Percentiles rank a stretch among this genome's conserved stretches.
phyloP scores from a whole-genome alignment of 116 monocot genomes.

The Trichopus zeylanicus region DNA sequence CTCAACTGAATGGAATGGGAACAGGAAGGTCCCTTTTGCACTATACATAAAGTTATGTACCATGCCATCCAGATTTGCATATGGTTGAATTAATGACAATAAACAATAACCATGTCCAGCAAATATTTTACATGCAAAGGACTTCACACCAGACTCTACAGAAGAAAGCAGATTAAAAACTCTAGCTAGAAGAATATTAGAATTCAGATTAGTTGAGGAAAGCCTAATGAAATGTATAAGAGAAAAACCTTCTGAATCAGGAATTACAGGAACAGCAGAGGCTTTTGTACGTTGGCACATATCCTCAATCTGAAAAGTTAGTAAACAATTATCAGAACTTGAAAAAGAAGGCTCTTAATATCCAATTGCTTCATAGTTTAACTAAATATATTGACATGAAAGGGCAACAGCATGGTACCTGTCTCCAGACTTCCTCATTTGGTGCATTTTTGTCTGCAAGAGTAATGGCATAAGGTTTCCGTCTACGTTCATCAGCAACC shows the following conservation, averaged over 20 bases:
- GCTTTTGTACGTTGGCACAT: slow-evolving; percentile 81
- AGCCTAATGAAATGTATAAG: not conserved
- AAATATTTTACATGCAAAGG: no score
- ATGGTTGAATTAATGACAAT: no score
- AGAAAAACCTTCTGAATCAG: slow-evolving; percentile 77
- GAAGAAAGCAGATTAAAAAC: not conserved
- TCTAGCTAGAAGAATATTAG: not conserved
- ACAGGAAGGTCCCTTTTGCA: no score
- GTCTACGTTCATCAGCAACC: slow-evolving; percentile 76
- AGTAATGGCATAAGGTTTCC: slow-evolving; percentile 71
- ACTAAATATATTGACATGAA: no score
- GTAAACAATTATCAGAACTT: slow-evolving; percentile 3
- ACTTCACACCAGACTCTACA: no score
- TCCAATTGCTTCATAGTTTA: no score
- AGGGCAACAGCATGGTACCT: slow-evolving; percentile 34
- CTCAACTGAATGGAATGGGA: no score
- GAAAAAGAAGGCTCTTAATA: no score
- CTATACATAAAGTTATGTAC: no score
- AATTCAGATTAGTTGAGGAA: not conserved
- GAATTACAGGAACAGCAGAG: slow-evolving; percentile 86
- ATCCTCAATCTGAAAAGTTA: slow-evolving; percentile 65
- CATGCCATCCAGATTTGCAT: no score
- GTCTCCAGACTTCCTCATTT: slow-evolving; percentile 98
- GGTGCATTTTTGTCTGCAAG: slow-evolving; percentile 99
- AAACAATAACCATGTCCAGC: no score